Evolutionary conservation across 345 rosid genomes (phyloP), one percentile per base, ranked within the genome.

Genomic region (Linum trigynum): DNA sequence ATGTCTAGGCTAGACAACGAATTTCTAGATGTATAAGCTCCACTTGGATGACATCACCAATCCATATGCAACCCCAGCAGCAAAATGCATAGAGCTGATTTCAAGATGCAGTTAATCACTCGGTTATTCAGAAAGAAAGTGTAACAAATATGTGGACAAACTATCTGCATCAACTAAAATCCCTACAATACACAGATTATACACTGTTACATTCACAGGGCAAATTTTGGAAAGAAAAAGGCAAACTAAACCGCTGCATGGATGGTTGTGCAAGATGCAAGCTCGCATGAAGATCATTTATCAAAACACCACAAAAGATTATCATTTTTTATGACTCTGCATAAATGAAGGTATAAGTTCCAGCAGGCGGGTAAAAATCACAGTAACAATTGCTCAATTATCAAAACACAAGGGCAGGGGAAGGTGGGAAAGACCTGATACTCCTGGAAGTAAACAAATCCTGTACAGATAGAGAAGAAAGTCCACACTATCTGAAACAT

Each of bases 401-500:
- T 9, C 53, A 48, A 61, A 61, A 50, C 51, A 39, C 2, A 36
- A 16, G 51, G 12, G 59, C 51, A 37, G 16, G 61, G 48, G 23
- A 64, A 45, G 53, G 73, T 57, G 69, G 57, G 55, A 70, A 72
- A 50, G 40, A 89, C 98, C 97, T 94, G 96, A 82, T 85, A 94
- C 80, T 94, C 99, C 77, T 94, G 99, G 76, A 94, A 94, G 83
- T 90, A 94, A 55, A 94, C 72, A 79, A 90, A 90, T 84, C 97
- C 99, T 74, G 99, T 94, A 84, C 89, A 90, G 51, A 94, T 94
- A 70, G 99, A 94, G 79, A 94, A 90, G 87, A 90, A 94, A 66
- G 99, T 90, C 99, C 99, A 94, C 64, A 88, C 97, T 78, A 94
- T 94, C 81, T 94, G 97, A 81, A 94, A 94, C 99, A 94, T 94